Evolutionary conservation across 805 yeast genomes (phyloP), one percentile per base, ranked within the genome.

Genomic region (Cyberlindnera maritima): DNA sequence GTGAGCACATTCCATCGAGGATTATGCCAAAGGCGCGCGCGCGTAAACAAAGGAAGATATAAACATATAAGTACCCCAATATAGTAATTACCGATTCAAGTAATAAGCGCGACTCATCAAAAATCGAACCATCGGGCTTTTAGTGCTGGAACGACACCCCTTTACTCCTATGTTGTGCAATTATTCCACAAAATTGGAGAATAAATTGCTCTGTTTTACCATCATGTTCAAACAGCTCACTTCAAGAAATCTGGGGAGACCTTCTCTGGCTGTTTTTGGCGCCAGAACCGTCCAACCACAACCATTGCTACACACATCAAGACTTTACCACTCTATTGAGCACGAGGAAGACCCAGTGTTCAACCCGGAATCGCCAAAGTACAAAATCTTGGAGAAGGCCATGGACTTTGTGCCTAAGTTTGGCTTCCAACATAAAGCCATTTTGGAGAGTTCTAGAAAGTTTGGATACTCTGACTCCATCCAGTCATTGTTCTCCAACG

Each of bases 391-490:
- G 15, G 40, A 41, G 36, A 45, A 45, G 39, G 49, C 45, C 12
- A 18, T 49, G 40, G 46, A 44, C 12, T 45, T 19, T 36, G 49
- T 41, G 19, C 47, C 52, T 11, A n/a, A 36, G 34, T 18, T 36
- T 28, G 48, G 49, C 3, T 46, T 45, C 46, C 50, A 46, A 36
- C 46, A 46, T 33, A 46, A 59, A 40, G 75, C 85, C 29, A 66
- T 83, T 4, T 66, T 73, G 3, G 65, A 69, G 35, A 80, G 83
- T 15, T 70, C 77, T 14, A 68, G 81, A 36, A 67, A 65, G 3
- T 62, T 71, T 53, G 74, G 76, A 6, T 75, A 76, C 56, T 69
- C 77, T 40, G 88, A 83, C 49, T 66, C 74, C n/a, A 67, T 74
- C 10, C 68, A 61, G 17, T 67, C 77, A 60, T 48, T 73, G 17